A percentile compares a stretch with the other conserved stretches of the same genome.
Conservation (phyloP, 805 yeast species). For the Candida wancherniae region DNA sequence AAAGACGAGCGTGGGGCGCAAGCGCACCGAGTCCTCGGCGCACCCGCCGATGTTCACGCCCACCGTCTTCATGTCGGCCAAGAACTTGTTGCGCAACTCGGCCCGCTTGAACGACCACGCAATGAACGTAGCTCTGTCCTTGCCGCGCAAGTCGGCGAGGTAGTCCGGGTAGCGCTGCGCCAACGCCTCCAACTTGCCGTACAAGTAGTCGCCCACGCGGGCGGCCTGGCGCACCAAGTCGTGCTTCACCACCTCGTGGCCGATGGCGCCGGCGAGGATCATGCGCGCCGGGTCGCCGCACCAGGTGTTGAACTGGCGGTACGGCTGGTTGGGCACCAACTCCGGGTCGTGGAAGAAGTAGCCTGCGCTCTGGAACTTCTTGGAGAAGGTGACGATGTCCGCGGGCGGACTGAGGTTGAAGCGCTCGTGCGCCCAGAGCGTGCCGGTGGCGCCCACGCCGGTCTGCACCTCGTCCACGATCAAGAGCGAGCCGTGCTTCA, state of each 20-base stretch:
- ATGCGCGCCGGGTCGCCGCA: conserved; percentile 87
- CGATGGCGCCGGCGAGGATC: conserved; percentile 70
- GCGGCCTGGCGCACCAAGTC: conserved; percentile 53
- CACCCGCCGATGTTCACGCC: conserved; percentile 87
- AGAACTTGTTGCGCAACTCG: conserved; percentile 56
- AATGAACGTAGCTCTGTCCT: conserved; percentile 70
- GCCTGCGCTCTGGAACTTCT: conserved; percentile 88
- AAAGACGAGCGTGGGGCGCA: conserved; percentile 75
- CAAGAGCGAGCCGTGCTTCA: conserved; percentile 63
- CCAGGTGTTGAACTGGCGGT: conserved; percentile 92
- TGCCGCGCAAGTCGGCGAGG: conserved; percentile 62
- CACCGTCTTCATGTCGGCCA: conserved; percentile 50
- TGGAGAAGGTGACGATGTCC: conserved; percentile 81
- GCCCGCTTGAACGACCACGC: conserved; percentile 68
- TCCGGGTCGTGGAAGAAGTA: conserved; percentile 74
- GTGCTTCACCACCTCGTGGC: conserved; percentile 56
- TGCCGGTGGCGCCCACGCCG: conserved; percentile 85
- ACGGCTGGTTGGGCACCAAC: conserved; percentile 69
- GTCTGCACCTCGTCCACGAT: conserved; percentile 88
- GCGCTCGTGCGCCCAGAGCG: conserved; percentile 85
- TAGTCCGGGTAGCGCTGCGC: conserved; percentile 50
- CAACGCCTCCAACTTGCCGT: conserved; percentile 47
- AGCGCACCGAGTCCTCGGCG: conserved; percentile 71
- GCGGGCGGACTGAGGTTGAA: conserved; percentile 72
- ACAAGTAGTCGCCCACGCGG: conserved; percentile 66